phyloP scores from a whole-genome alignment of 1,139 yeast genomes.

The Geotrichum candidum region DNA sequence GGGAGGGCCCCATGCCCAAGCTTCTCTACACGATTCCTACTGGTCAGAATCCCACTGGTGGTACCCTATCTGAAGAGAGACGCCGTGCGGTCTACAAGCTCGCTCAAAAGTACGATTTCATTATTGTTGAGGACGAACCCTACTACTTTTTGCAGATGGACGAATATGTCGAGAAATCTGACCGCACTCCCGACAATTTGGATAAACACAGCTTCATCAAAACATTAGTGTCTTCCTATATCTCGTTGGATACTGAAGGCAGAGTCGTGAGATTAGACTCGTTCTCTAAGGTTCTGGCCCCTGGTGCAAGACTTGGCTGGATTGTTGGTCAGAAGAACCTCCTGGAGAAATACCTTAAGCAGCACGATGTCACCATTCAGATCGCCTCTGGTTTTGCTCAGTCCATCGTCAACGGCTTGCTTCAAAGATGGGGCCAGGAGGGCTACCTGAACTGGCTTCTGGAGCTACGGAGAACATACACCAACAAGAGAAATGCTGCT shows the following conservation, averaged over 20 bases:
- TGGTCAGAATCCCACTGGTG: constrained; percentile 95
- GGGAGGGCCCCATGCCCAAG: constrained; percentile 72
- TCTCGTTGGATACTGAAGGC: constrained; percentile 78
- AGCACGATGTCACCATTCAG: constrained; percentile 80
- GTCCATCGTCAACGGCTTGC: constrained; percentile 55
- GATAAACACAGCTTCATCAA: constrained; percentile 49
- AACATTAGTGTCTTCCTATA: constrained; percentile 70
- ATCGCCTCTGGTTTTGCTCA: constrained; percentile 79
- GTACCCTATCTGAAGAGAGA: constrained; percentile 65
- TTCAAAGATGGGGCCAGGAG: constrained; percentile 67
- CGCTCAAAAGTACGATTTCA: constrained; percentile 71
- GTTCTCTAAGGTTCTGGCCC: constrained; percentile 87
- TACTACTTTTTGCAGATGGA: constrained; percentile 92
- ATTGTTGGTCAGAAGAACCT: constrained; percentile 65
- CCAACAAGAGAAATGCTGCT: constrained; percentile 71
- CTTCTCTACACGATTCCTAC: constrained; percentile 81
- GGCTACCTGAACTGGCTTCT: constrained; percentile 86
- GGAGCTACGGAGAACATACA: constrained; percentile 74
- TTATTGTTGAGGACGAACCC: constrained; percentile 88
- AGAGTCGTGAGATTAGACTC: constrained; percentile 88
- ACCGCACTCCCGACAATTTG: constrained; percentile 27
- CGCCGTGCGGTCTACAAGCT: constrained; percentile 63
- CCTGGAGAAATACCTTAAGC: constrained; percentile 61
- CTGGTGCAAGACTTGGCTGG: constrained; percentile 91
- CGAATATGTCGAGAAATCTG: constrained; percentile 44